These are phyloP conservation scores for Bremia lactucae DNA, from an alignment of 352 stramenopile genomes.

Conservation along the genomic window DNA sequence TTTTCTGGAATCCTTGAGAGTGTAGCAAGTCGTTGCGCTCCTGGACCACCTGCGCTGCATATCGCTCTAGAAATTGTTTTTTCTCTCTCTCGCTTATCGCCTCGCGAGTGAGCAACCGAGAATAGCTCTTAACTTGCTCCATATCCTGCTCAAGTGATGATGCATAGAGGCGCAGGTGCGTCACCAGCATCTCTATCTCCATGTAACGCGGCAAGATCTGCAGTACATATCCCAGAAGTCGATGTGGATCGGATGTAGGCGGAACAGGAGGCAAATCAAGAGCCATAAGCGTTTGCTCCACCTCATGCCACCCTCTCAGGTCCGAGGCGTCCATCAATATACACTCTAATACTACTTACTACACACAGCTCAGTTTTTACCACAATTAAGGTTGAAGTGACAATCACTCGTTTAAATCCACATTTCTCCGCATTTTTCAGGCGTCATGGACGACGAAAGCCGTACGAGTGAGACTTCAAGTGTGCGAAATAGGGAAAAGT, in stretches of 20 bases:
- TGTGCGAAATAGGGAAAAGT: constrained; percentile 29
- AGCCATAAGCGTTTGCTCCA: constrained; percentile 41
- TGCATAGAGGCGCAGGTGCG: constrained; percentile 60
- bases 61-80: constrained; percentile 70
- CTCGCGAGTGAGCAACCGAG: constrained; percentile 43
- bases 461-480: constrained; percentile 72
- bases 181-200: constrained; percentile 76
- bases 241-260: constrained; percentile 60
- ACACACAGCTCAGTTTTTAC: too few relatives aligned
- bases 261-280: constrained; percentile 53
- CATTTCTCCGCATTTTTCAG: constrained; percentile 13
- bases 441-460: constrained; percentile 40
- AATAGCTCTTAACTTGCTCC: constrained; percentile 55
- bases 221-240: constrained; percentile 65
- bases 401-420: constrained; percentile 24
- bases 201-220: constrained; percentile 64
- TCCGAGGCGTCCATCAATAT: constrained; percentile 11
- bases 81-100: constrained; percentile 49
- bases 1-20: constrained; percentile 36
- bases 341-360: too few relatives aligned
- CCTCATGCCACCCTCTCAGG: constrained; percentile 35
- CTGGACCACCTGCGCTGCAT: constrained; percentile 76
- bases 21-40: constrained; percentile 77
- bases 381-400: constrained; percentile 34
- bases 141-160: constrained; percentile 67